Conservation (phyloP, 176 grass and related monocot genomes). For the Canna indica region DNA sequence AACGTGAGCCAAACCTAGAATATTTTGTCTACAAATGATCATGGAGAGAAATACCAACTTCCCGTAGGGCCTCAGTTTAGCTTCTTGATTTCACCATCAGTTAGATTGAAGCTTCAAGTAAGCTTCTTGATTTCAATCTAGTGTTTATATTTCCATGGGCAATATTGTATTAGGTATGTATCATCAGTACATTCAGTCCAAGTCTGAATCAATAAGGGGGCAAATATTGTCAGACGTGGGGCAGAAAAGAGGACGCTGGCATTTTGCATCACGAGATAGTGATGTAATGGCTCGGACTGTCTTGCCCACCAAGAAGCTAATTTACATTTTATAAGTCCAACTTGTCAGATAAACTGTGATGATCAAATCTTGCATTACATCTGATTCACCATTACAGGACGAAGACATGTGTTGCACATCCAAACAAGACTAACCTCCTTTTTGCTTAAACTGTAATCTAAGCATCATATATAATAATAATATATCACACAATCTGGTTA, state of each 20-base stretch:
- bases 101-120: no score
- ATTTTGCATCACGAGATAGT: neutral
- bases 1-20: no score
- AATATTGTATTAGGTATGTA: no score
- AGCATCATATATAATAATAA: neutral
- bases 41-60: no score
- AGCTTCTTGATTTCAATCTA: no score
- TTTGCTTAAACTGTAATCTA: slow-evolving; percentile 2
- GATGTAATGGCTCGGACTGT: neutral
- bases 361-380: neutral
- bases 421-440: neutral
- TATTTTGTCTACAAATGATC: no score
- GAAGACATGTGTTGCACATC: neutral
- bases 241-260: neutral
- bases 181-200: no score
- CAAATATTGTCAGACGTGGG: neutral
- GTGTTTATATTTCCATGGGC: no score
- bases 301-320: neutral
- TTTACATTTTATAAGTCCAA: neutral
- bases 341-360: neutral
- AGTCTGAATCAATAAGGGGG: neutral
- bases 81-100: no score
- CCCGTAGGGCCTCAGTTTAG: no score
- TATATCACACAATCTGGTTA: no score
- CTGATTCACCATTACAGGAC: neutral